phyloP scores from a whole-genome alignment of 2,329 filamentous ascomycete species.

The Cladosporium sp. region DNA sequence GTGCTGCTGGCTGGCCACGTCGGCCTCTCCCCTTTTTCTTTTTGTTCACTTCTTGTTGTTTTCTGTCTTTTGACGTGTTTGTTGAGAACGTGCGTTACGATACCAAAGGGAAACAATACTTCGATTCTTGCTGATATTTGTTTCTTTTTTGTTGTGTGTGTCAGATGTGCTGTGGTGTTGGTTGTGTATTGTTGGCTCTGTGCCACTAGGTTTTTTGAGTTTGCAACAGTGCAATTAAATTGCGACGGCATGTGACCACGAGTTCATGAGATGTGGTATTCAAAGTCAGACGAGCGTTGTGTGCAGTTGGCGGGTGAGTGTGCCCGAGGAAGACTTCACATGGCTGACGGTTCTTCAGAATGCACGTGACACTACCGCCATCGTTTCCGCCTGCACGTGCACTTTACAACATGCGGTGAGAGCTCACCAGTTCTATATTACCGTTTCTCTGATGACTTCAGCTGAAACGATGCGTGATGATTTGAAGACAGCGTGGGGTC shows the following conservation, averaged over 20 bases:
- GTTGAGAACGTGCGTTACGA: slow-evolving; percentile 18
- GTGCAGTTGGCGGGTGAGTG: not conserved
- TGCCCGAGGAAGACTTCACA: not conserved
- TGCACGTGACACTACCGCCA: not conserved
- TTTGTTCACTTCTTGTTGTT: not conserved
- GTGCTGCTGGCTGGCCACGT: slow-evolving; percentile 12
- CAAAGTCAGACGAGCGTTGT: not conserved
- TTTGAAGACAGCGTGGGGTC: not conserved
- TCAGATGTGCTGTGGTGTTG: too few relatives aligned
- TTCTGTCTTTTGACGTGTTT: not conserved
- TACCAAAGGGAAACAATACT: slow-evolving; percentile 16
- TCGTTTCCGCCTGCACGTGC: not conserved
- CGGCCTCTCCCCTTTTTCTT: not conserved
- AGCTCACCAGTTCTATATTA: not conserved
- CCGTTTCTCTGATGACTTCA: not conserved
- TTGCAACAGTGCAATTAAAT: not conserved
- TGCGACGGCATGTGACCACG: not conserved
- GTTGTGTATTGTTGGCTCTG: not conserved
- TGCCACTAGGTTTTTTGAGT: not conserved
- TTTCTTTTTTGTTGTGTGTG: not conserved
- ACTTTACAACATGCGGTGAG: not conserved
- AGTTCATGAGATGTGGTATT: not conserved
- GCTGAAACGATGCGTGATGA: not conserved
- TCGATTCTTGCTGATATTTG: not conserved
- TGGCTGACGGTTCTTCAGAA: not conserved